phyloP scores from a whole-genome alignment of 2,329 filamentous ascomycete species.

The Apiospora koreana region DNA sequence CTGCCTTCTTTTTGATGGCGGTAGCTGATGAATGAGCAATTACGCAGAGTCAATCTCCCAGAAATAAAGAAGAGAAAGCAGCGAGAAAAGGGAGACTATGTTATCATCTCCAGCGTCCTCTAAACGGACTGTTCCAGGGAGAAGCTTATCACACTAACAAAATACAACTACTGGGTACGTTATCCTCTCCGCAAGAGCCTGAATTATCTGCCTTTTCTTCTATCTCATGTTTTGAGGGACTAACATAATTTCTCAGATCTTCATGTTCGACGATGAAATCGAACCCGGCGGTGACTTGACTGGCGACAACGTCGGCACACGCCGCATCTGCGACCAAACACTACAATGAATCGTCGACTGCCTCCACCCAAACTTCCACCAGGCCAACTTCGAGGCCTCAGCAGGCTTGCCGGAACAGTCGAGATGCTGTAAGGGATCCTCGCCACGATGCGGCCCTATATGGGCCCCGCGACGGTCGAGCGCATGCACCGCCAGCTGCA shows the following conservation, averaged over 20 bases:
- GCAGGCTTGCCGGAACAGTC: constrained; percentile 23
- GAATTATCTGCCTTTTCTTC: no score
- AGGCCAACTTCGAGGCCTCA: constrained; percentile 22
- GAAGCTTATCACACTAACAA: constrained; percentile 26
- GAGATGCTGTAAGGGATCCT: constrained; percentile 31
- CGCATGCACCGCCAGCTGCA: constrained; percentile 27
- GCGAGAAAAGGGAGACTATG: constrained; percentile 28
- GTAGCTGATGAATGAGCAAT: no score
- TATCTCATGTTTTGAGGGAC: neutral
- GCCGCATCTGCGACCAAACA: constrained; percentile 23
- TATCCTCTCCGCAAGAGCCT: no score
- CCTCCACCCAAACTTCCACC: constrained; percentile 22
- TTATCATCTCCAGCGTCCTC: constrained; percentile 27
- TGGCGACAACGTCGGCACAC: constrained; percentile 27
- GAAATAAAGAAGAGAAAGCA: constrained; percentile 30
- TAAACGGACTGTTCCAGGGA: constrained; percentile 31
- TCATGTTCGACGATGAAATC: constrained; percentile 33
- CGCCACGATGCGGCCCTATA: constrained; percentile 24
- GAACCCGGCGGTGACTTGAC: constrained; percentile 32
- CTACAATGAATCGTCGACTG: constrained; percentile 29
- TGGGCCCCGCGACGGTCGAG: constrained; percentile 23
- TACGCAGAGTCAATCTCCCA: constrained; percentile 25
- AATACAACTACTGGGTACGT: constrained; percentile 31
- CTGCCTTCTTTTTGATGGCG: neutral
- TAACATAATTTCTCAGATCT: constrained; percentile 20